These are phyloP conservation scores for Amyloporia xantha DNA, from an alignment of 768 basidiomycete species.

Conservation along the genomic window DNA sequence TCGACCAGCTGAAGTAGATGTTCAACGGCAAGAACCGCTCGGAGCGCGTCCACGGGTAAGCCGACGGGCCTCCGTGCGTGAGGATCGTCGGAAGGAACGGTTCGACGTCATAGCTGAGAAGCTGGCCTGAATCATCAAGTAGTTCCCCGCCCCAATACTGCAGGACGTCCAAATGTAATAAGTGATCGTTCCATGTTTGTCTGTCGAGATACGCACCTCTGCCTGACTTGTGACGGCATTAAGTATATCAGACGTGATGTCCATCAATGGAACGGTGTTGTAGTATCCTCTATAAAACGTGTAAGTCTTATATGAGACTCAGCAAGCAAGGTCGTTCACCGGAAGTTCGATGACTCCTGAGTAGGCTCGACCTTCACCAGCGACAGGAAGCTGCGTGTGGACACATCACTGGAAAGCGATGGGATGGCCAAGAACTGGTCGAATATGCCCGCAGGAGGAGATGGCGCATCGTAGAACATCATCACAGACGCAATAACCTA, in stretches of 20 bases:
- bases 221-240: constrained; percentile 40
- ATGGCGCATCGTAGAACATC: constrained; percentile 56
- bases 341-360: neutral
- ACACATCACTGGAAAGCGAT: constrained; percentile 30
- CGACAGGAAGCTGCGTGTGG: constrained; percentile 34
- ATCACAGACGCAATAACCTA: constrained; percentile 11
- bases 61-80: constrained; percentile 30
- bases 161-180: constrained; percentile 10
- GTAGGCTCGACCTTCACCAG: constrained; percentile 32
- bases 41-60: constrained; percentile 40
- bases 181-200: neutral
- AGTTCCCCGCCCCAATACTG: constrained; percentile 41
- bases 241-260: constrained; percentile 31
- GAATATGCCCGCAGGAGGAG: constrained; percentile 42
- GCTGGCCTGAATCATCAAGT: constrained; percentile 28
- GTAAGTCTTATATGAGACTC: neutral
- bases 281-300: constrained; percentile 18
- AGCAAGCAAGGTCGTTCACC: neutral
- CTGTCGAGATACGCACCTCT: constrained; percentile 23
- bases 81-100: constrained; percentile 40
- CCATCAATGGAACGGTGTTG: constrained; percentile 36
- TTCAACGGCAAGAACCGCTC: constrained; percentile 38
- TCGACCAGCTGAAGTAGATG: constrained; percentile 37
- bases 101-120: constrained; percentile 42
- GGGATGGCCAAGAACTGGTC: constrained; percentile 46